Percentiles rank a stretch among this genome's conserved stretches.
Conservation (phyloP, 2,329 filamentous ascomycete genomes). For the Graphiopsis chlorocephala region DNA sequence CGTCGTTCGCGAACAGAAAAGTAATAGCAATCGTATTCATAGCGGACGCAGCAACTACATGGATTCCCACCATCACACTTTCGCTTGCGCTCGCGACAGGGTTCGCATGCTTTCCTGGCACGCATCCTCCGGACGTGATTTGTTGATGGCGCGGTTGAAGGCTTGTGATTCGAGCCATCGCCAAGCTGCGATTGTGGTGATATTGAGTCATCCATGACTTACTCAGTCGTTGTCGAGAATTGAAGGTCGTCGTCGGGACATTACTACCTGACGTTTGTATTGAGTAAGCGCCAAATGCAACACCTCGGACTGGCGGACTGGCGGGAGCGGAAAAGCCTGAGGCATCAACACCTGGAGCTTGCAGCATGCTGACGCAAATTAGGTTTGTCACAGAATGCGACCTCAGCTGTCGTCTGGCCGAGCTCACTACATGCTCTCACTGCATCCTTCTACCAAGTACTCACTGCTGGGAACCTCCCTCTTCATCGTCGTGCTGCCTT, state of each 20-base stretch:
- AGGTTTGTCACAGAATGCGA: not conserved
- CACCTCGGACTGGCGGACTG: slow-evolving; percentile 9
- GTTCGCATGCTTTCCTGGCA: slow-evolving; percentile 28
- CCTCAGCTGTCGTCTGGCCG: not conserved
- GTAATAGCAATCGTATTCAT: slow-evolving; percentile 52
- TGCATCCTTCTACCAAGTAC: not conserved
- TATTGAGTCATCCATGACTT: slow-evolving; percentile 5
- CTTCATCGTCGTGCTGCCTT: not conserved
- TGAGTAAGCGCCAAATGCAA: slow-evolving; percentile 5
- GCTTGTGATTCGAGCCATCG: slow-evolving; percentile 1
- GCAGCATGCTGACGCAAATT: not conserved
- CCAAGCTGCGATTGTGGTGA: slow-evolving; percentile 7
- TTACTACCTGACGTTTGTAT: not conserved
- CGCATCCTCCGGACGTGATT: slow-evolving; percentile 14
- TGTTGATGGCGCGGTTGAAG: slow-evolving; percentile 6
- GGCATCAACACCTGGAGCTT: not conserved
- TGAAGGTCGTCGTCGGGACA: not conserved
- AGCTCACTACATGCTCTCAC: not conserved
- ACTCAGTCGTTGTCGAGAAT: not conserved
- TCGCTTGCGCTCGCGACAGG: slow-evolving; percentile 53
- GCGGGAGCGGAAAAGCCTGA: not conserved
- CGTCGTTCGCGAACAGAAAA: slow-evolving; percentile 27
- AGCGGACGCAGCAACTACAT: slow-evolving; percentile 50
- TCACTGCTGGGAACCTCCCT: not conserved
- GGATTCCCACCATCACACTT: slow-evolving; percentile 53